phyloP scores from a whole-genome alignment of 306 rosid genomes.

The Glycine latifolia region DNA sequence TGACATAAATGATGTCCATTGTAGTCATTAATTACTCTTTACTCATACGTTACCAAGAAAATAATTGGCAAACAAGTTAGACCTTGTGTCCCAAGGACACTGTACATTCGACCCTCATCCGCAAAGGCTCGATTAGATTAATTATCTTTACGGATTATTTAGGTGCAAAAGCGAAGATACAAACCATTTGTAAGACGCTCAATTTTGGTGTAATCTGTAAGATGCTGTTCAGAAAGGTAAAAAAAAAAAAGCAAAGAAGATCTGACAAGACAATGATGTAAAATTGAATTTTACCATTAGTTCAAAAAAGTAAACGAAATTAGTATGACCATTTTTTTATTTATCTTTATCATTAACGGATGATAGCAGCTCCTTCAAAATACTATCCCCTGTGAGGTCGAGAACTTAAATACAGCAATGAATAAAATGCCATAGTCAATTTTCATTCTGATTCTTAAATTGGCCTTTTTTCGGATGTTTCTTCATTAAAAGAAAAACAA shows the following conservation, averaged over 20 bases:
- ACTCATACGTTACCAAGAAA: not conserved
- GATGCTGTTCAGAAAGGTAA: too few relatives aligned
- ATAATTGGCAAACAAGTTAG: constrained; percentile 1
- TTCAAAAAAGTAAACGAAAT: not conserved
- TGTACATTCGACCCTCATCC: not conserved
- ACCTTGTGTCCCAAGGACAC: not conserved
- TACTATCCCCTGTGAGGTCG: not conserved
- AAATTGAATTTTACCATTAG: not conserved
- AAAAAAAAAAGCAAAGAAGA: not conserved
- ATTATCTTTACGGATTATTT: not conserved
- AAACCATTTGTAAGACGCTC: not conserved
- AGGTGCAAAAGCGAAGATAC: not conserved
- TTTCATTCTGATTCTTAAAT: not conserved
- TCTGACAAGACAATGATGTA: not conserved
- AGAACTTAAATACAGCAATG: constrained; percentile 21
- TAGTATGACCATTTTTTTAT: not conserved
- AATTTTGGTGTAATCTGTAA: too few relatives aligned
- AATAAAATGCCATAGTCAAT: constrained; percentile 1
- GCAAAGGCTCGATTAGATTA: too few relatives aligned
- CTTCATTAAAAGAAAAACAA: not conserved
- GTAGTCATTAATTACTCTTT: not conserved
- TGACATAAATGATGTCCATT: not conserved
- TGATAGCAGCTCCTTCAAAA: constrained; percentile 25
- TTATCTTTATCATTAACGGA: not conserved
- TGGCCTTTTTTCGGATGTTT: not conserved